Percentiles rank a stretch among this genome's conserved stretches.
Conservation (phyloP, 1,284 basidiomycete species). For the Psilocybe mexicana region DNA sequence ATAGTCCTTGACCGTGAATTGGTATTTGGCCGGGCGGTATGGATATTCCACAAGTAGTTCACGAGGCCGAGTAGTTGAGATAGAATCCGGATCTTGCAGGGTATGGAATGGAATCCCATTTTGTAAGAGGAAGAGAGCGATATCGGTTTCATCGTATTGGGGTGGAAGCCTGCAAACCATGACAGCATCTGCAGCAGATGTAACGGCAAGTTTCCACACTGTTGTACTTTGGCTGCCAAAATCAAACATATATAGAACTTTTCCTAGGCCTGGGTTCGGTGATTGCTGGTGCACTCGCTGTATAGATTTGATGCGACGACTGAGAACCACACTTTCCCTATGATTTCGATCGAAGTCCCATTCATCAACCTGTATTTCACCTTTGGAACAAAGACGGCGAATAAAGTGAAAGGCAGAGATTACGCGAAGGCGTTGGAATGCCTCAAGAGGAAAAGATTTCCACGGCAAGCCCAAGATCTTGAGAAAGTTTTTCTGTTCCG, state of each 20-base stretch:
- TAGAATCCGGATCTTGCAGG: neutral
- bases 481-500: neutral
- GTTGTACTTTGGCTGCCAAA: neutral
- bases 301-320: neutral
- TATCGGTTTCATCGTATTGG: neutral
- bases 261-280: neutral
- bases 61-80: neutral
- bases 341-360: neutral
- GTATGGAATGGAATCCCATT: conserved; percentile 4
- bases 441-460: neutral
- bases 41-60: neutral
- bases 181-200: neutral
- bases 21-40: neutral
- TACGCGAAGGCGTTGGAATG: neutral
- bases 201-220: neutral
- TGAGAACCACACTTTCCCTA: neutral
- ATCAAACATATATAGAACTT: conserved; percentile 1
- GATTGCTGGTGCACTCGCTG: neutral
- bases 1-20: neutral
- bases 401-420: neutral
- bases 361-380: neutral
- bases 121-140: neutral
- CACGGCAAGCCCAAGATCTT: neutral
- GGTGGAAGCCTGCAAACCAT: neutral
- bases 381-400: neutral